Evolutionary conservation across 192 early-diverging fungal genomes (phyloP).

Genomic region (Phlyctochytrium arcticum): DNA sequence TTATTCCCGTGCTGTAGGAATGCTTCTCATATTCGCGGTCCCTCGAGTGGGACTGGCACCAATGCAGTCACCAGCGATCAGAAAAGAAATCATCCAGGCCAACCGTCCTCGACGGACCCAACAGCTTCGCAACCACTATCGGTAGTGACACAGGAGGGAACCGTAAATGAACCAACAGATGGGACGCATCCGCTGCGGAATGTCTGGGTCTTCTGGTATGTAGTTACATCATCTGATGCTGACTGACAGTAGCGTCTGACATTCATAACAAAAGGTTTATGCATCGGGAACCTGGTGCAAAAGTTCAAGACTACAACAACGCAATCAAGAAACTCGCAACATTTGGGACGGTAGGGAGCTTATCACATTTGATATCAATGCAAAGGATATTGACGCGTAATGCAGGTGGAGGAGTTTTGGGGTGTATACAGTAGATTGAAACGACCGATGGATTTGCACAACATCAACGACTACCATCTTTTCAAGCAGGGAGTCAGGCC

Average conservation of each 20-base stretch:
- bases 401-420: conserved; percentile 93
- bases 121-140: not conserved
- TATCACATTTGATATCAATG: not conserved
- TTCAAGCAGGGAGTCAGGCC: conserved; percentile 90
- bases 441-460: conserved; percentile 78
- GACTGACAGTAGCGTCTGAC: not conserved
- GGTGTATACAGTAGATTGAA: conserved; percentile 72
- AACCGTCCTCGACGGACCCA: not conserved
- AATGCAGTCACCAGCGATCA: too few relatives aligned
- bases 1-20: not conserved
- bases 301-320: conserved; percentile 82
- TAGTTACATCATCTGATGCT: not conserved
- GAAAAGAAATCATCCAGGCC: not conserved
- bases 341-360: conserved; percentile 61
- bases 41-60: not conserved
- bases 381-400: not conserved
- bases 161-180: too few relatives aligned
- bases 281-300: conserved; percentile 83
- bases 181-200: conserved; percentile 65
- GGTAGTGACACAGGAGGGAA: too few relatives aligned
- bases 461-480: conserved; percentile 87
- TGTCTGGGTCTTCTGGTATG: conserved; percentile 84
- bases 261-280: conserved; percentile 55
- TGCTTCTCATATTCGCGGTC: not conserved
- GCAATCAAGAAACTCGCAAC: conserved; percentile 82